Base-by-base conservation (phyloP, 2,329 filamentous ascomycete genomes). In the Cadophora gregata region DNA sequence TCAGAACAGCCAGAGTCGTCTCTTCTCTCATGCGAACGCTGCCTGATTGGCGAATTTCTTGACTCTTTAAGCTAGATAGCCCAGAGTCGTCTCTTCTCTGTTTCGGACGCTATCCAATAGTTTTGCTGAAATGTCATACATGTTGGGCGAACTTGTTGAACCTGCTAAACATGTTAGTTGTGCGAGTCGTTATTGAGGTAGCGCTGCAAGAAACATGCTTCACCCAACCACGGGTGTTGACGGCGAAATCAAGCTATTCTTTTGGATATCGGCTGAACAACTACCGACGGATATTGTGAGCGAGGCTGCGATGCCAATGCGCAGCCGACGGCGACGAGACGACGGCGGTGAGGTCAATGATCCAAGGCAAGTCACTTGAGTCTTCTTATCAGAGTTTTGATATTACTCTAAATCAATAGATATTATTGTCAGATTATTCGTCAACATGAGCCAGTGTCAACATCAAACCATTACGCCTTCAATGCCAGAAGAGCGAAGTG, bases 401-500 rank as follows among this genome's bases (percentile, higher is more conserved):
- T n/a, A n/a, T n/a, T n/a, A n/a, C n/a, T n/a, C n/a, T n/a, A n/a
- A n/a, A n/a, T n/a, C n/a, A n/a, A n/a, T n/a, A n/a, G n/a, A n/a
- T n/a, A n/a, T n/a, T n/a, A n/a, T n/a, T n/a, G n/a, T n/a, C n/a
- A n/a, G n/a, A n/a, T n/a, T n/a, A n/a, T n/a, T n/a, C n/a, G n/a
- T n/a, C n/a, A n/a, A n/a, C n/a, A n/a, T n/a, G 14, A 42, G 19
- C 6, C 14, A 21, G 19, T 21, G n/a, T 2, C 19, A 47, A 47
- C 42, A 21, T n/a, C 42, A 21, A 7, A 36, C 14, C 8, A 19
- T 58, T 33, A 58, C 7, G 5, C 3, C 9, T 60, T 25, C 59
- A 73, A 65, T 19, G 91, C 90, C 78, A 96, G 79, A 72, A 94
- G 85, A 1, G 92, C 89, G 82, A 95, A 96, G 78, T 92, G 87